These are phyloP conservation scores for Plasmodium gallinaceum DNA, from an alignment of 169 alveolate genomes.

Conservation along the genomic window DNA sequence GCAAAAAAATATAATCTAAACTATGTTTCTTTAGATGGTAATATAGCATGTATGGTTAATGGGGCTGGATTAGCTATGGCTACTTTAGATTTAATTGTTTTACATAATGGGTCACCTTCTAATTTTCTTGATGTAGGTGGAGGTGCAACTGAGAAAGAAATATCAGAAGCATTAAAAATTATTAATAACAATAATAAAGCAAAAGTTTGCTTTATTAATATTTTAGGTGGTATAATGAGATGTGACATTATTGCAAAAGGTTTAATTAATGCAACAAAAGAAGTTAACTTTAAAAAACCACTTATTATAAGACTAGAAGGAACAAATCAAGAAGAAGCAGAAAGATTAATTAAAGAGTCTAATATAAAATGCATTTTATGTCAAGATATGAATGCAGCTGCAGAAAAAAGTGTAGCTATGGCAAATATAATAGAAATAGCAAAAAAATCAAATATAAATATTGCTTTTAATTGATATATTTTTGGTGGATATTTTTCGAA, in stretches of 20 bases:
- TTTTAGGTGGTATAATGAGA: slow-evolving; percentile 97
- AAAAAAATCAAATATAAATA: not conserved
- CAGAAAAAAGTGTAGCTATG: slow-evolving; percentile 92
- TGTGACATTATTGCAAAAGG: slow-evolving; percentile 94
- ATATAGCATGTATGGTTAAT: slow-evolving; percentile 95
- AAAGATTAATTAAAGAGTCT: slow-evolving; percentile 87
- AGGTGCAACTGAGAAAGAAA: slow-evolving; percentile 92
- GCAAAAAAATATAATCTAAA: slow-evolving; percentile 93
- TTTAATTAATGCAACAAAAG: slow-evolving; percentile 90
- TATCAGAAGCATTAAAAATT: slow-evolving; percentile 93
- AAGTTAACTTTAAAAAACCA: slow-evolving; percentile 89
- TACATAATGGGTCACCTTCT: slow-evolving; percentile 95
- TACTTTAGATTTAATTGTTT: slow-evolving; percentile 92
- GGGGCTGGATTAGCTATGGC: slow-evolving; percentile 99
- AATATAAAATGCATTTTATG: slow-evolving; percentile 88
- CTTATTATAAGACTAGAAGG: slow-evolving; percentile 95
- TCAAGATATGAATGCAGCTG: slow-evolving; percentile 93
- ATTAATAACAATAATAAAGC: slow-evolving; percentile 91
- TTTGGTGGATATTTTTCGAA: too few relatives aligned
- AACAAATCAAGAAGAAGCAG: slow-evolving; percentile 94
- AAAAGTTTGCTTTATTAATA: slow-evolving; percentile 93
- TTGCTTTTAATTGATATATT: slow-evolving; percentile 14
- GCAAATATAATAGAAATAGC: slow-evolving; percentile 80
- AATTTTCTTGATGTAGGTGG: slow-evolving; percentile 99
- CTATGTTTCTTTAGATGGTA: slow-evolving; percentile 95